Evolutionary conservation across 2,329 filamentous ascomycete species (phyloP).

Genomic region (Malbranchea zuffiana): DNA sequence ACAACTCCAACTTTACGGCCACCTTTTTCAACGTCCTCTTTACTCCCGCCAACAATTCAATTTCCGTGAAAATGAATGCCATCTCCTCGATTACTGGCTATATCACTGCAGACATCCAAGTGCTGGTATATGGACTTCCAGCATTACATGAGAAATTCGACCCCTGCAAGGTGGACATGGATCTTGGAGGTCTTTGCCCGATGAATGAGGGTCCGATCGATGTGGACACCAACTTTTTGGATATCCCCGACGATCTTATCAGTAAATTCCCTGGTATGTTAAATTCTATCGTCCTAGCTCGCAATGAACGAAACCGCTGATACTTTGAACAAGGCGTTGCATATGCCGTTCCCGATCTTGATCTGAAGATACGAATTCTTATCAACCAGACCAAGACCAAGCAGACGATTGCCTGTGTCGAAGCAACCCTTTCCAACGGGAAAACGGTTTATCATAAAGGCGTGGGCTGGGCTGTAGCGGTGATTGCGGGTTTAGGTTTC

Average conservation of each 20-base stretch:
- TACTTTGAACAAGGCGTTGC: slow-evolving; percentile 49
- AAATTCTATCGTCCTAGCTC: neutral
- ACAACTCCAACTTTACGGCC: slow-evolving; percentile 74
- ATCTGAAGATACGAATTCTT: slow-evolving; percentile 70
- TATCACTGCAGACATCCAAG: slow-evolving; percentile 63
- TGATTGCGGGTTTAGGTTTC: slow-evolving; percentile 75
- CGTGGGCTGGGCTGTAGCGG: slow-evolving; percentile 80
- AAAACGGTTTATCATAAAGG: slow-evolving; percentile 82
- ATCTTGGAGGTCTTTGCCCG: slow-evolving; percentile 68
- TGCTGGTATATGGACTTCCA: slow-evolving; percentile 73
- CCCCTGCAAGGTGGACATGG: slow-evolving; percentile 55
- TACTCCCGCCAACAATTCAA: slow-evolving; percentile 53
- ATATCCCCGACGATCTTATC: slow-evolving; percentile 46
- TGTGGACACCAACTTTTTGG: slow-evolving; percentile 55
- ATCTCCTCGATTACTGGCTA: slow-evolving; percentile 75
- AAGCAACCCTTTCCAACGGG: slow-evolving; percentile 78
- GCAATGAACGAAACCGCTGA: slow-evolving; percentile 9
- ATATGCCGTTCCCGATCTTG: slow-evolving; percentile 81
- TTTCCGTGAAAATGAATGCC: slow-evolving; percentile 65
- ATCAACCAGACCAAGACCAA: slow-evolving; percentile 60
- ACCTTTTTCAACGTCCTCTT: slow-evolving; percentile 74
- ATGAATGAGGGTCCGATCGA: slow-evolving; percentile 79
- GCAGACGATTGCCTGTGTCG: slow-evolving; percentile 67
- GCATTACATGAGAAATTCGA: slow-evolving; percentile 58
- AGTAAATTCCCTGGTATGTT: slow-evolving; percentile 54